A percentile compares a stretch with the other conserved stretches of the same genome.
Conservation (phyloP, 2,329 filamentous ascomycete genomes). For the Coniochaeta sp. region DNA sequence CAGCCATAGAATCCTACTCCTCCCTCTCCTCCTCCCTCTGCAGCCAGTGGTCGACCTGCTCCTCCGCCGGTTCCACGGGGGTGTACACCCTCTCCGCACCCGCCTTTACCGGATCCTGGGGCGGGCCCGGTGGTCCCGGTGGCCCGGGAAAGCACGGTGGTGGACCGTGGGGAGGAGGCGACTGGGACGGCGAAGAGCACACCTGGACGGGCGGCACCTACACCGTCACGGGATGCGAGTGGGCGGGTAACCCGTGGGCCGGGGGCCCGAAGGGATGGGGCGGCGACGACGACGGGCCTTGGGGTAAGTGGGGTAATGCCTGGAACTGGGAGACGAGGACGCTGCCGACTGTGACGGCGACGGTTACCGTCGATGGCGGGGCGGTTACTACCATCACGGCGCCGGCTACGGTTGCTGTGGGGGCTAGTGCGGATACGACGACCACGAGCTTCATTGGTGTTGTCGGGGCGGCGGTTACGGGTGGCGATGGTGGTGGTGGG, state of each 20-base stretch:
- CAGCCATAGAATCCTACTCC: slow-evolving; percentile 20
- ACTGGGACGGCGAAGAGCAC: slow-evolving; percentile 13
- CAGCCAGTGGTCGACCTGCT: slow-evolving; percentile 30
- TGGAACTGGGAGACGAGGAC: slow-evolving; percentile 29
- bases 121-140: slow-evolving; percentile 5
- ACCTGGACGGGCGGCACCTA: slow-evolving; percentile 30
- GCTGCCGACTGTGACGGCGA: slow-evolving; percentile 24
- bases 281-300: slow-evolving; percentile 24
- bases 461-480: slow-evolving; percentile 7
- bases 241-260: slow-evolving; percentile 31
- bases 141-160: not conserved
- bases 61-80: slow-evolving; percentile 27
- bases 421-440: slow-evolving; percentile 20
- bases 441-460: slow-evolving; percentile 20
- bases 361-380: slow-evolving; percentile 18
- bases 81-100: slow-evolving; percentile 31
- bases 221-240: slow-evolving; percentile 35
- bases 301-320: slow-evolving; percentile 32
- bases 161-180: too few species aligned
- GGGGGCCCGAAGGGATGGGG: slow-evolving; percentile 30
- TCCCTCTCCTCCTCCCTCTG: slow-evolving; percentile 34
- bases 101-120: slow-evolving; percentile 13
- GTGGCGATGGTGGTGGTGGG: slow-evolving; percentile 4
- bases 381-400: slow-evolving; percentile 17
- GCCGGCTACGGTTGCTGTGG: slow-evolving; percentile 21